Percentiles rank a stretch among this genome's conserved stretches.
Evolutionary conservation across 140 eudicot species (phyloP).

Genomic region (Bidens hawaiensis): DNA sequence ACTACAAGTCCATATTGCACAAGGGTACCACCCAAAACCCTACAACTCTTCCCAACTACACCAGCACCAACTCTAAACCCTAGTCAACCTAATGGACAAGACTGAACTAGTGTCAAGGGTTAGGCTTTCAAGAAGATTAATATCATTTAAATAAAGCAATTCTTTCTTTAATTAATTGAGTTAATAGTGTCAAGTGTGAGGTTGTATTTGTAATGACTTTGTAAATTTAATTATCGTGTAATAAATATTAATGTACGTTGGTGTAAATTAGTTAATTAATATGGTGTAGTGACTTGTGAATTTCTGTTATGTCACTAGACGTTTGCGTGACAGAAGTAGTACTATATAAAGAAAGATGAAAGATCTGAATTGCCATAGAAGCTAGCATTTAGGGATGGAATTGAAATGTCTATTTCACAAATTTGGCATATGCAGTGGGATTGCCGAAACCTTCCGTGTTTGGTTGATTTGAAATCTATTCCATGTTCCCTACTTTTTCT

Average conservation of each 20-base stretch:
- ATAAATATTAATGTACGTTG: constrained; percentile 35
- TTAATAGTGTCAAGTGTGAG: constrained; percentile 14
- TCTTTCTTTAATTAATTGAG: too few relatives aligned
- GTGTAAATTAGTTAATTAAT: not conserved
- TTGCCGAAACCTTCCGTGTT: constrained; percentile 39
- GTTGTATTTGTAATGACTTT: constrained; percentile 18
- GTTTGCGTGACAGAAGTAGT: constrained; percentile 30
- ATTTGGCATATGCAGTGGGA: constrained; percentile 43
- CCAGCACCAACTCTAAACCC: constrained; percentile 24
- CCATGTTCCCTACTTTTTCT: not conserved
- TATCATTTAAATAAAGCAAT: too few relatives aligned
- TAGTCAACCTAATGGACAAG: constrained; percentile 14
- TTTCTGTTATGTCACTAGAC: constrained; percentile 45
- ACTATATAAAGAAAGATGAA: constrained; percentile 37
- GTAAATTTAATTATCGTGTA: constrained; percentile 32
- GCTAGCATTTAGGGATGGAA: constrained; percentile 37
- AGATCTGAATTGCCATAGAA: constrained; percentile 45
- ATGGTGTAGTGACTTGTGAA: constrained; percentile 31
- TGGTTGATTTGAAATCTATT: constrained; percentile 26
- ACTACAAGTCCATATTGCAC: constrained; percentile 30
- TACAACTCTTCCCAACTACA: constrained; percentile 52
- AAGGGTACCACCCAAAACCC: constrained; percentile 49
- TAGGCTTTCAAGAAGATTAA: constrained; percentile 18
- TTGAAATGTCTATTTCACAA: constrained; percentile 38
- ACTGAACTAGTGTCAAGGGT: constrained; percentile 33